Conservation (phyloP, 2,329 filamentous ascomycete species). For the Penicillium sp. region DNA sequence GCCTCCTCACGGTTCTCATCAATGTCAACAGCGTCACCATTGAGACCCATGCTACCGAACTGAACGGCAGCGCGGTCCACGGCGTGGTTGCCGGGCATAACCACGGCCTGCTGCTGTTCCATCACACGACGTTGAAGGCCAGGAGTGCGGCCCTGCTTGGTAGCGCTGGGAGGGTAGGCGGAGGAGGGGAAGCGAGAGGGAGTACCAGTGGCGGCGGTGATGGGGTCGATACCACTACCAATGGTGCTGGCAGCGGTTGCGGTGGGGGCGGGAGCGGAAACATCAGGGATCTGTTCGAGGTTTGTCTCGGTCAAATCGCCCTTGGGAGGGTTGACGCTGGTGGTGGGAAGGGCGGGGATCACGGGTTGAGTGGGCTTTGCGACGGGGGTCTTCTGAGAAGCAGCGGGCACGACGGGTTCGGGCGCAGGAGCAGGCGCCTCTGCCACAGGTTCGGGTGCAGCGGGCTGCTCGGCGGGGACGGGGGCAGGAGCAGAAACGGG, state of each 20-base stretch:
- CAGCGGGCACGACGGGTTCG: conserved; percentile 44
- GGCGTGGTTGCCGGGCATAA: conserved; percentile 96
- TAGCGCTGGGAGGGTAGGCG: conserved; percentile 76
- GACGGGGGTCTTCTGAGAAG: conserved; percentile 33
- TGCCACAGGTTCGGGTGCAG: conserved; percentile 31
- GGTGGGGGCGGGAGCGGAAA: conserved; percentile 73
- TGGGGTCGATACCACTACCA: conserved; percentile 80
- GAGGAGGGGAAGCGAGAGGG: conserved; percentile 63
- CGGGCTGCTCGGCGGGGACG: conserved; percentile 26
- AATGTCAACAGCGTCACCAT: conserved; percentile 71
- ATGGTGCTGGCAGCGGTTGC: conserved; percentile 86
- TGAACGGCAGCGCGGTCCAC: conserved; percentile 92
- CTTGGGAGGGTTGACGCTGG: conserved; percentile 66
- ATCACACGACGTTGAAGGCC: conserved; percentile 84
- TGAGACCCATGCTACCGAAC: conserved; percentile 92
- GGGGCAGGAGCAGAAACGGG: conserved; percentile 31
- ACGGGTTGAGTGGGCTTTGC: conserved; percentile 39
- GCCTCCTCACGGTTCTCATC: conserved; percentile 94
- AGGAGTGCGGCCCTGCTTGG: conserved; percentile 72
- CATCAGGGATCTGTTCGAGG: conserved; percentile 85
- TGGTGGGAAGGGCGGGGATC: conserved; percentile 39
- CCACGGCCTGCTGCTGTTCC: conserved; percentile 95
- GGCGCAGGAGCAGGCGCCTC: conserved; percentile 49
- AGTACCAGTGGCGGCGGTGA: conserved; percentile 55
- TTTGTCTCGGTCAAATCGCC: conserved; percentile 89